Base-by-base conservation (phyloP, 192 early-diverging fungal genomes). In the Gryganskiella cystojenkinii region DNA sequence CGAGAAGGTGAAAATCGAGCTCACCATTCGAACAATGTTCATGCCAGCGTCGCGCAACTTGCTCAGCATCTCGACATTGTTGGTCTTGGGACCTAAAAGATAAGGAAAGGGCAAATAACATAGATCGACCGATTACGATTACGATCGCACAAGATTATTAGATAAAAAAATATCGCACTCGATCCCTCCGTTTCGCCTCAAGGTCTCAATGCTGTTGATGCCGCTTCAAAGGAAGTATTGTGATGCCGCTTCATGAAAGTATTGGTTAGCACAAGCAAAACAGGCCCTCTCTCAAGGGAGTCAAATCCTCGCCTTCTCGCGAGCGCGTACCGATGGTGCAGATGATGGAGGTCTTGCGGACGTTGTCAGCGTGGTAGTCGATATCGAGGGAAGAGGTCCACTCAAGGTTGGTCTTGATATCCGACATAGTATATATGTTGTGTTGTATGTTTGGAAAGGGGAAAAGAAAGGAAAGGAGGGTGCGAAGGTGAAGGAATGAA, bases 301-400 rank as follows among this genome's bases (percentile, higher is more conserved):
- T n/a, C n/a, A n/a, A n/a, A n/a, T 44, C 43, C 17, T 44, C 17
- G 8, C 17, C 43, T 44, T 44, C 17, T 44, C 17, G 35, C 10
- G n/a, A 14, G 7, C 6, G 33, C 11, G 20, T 83, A 87, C 90
- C 88, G 61, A 90, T 91, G 61, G 93, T 95, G 82, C 92, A 93
- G 76, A 95, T 93, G 42, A 95, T 94, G 55, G 92, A 93, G 51
- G 90, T 92, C 84, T 95, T 95, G 80, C 93, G 90, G 46, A 82
- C 65, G 33, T 86, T 87, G 31, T 56, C 70, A n/a, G 85, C 85
- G 35, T 84, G 68, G 54, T 82, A 80, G 78, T 83, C 87, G 51
- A 92, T 89, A 78, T 83, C 82, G 59, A 94, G 86, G 52, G 87
- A 76, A 52, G 91, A 83, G 59, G 91, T 85, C 91, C 93, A 93